These are phyloP conservation scores for Parasitella parasitica DNA, from an alignment of 371 early-diverging fungal genomes.

Conservation along the genomic window DNA sequence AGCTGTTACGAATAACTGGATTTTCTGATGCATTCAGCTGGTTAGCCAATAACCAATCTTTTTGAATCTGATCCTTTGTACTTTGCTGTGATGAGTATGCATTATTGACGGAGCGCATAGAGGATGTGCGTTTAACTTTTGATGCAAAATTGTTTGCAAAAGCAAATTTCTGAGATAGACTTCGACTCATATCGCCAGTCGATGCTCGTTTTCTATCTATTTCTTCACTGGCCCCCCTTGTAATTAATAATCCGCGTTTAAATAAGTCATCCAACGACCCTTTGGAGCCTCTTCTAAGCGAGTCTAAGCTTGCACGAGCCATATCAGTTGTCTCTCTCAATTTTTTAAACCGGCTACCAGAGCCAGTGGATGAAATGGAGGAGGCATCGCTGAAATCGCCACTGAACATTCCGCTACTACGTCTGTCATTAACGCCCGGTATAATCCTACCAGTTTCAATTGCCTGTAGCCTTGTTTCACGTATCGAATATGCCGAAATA, in stretches of 20 bases:
- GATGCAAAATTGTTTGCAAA: slow-evolving; percentile 19
- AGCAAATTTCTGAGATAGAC: slow-evolving; percentile 35
- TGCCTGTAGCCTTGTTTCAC: slow-evolving; percentile 39
- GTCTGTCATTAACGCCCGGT: slow-evolving; percentile 40
- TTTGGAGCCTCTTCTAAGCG: slow-evolving; percentile 39
- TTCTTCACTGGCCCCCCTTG: slow-evolving; percentile 17
- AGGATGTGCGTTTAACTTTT: slow-evolving; percentile 27
- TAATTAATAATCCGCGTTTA: slow-evolving; percentile 22
- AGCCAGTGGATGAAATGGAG: slow-evolving; percentile 40
- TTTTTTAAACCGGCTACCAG: slow-evolving; percentile 35
- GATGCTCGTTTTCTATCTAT: slow-evolving; percentile 35
- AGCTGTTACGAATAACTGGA: slow-evolving; percentile 1
- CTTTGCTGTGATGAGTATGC: background rate
- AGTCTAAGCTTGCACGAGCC: slow-evolving; percentile 43
- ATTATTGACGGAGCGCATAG: slow-evolving; percentile 13
- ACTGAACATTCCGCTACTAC: slow-evolving; percentile 28
- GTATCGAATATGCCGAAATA: slow-evolving; percentile 37
- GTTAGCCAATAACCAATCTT: slow-evolving; percentile 29
- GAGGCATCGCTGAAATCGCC: slow-evolving; percentile 44
- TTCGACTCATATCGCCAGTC: slow-evolving; percentile 32
- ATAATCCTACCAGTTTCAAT: slow-evolving; percentile 28
- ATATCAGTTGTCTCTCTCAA: slow-evolving; percentile 45
- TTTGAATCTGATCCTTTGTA: slow-evolving; percentile 23
- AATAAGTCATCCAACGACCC: slow-evolving; percentile 48
- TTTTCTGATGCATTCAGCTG: slow-evolving; percentile 17